phyloP scores from a whole-genome alignment of 805 yeast genomes.

The Torulaspora gathmanii region DNA sequence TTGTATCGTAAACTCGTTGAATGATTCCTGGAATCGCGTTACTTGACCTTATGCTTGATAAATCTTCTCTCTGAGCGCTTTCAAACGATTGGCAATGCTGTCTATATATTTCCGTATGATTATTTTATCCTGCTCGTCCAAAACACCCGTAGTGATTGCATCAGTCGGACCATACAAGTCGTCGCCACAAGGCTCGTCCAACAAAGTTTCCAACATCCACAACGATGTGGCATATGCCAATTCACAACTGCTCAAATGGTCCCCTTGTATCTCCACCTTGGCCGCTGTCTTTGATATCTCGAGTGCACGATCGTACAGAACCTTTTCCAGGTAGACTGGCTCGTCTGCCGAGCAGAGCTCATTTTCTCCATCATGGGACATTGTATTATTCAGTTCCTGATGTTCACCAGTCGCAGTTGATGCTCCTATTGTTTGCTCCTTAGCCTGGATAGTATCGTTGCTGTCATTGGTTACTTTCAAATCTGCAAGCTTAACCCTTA shows the following conservation, averaged over 20 bases:
- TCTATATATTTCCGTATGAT: slow-evolving; percentile 77
- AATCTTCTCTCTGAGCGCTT: slow-evolving; percentile 62
- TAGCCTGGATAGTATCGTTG: neutral
- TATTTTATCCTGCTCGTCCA: slow-evolving; percentile 68
- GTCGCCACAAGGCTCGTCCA: slow-evolving; percentile 45
- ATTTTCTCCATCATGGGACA: neutral
- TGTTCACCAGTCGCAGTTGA: neutral
- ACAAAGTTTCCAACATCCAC: slow-evolving; percentile 90
- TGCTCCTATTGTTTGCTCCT: neutral
- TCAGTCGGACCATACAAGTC: slow-evolving; percentile 18
- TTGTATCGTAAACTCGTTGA: neutral
- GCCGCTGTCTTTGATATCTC: slow-evolving; percentile 93
- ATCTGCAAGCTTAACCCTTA: slow-evolving; percentile 49
- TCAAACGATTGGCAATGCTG: slow-evolving; percentile 75
- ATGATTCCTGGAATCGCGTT: too few species aligned
- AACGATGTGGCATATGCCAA: slow-evolving; percentile 83
- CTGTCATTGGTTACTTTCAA: slow-evolving; percentile 8
- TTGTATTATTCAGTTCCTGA: neutral
- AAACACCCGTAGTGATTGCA: slow-evolving; percentile 38
- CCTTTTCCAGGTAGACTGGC: slow-evolving; percentile 65
- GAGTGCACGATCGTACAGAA: slow-evolving; percentile 87
- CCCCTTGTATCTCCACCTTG: slow-evolving; percentile 72
- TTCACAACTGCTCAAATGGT: slow-evolving; percentile 61
- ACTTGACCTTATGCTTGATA: slow-evolving; percentile 6
- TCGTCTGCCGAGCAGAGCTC: slow-evolving; percentile 5